Evolutionary conservation across 345 rosid genomes (phyloP), one percentile per base, ranked within the genome.

Genomic region (Populus deltoides): DNA sequence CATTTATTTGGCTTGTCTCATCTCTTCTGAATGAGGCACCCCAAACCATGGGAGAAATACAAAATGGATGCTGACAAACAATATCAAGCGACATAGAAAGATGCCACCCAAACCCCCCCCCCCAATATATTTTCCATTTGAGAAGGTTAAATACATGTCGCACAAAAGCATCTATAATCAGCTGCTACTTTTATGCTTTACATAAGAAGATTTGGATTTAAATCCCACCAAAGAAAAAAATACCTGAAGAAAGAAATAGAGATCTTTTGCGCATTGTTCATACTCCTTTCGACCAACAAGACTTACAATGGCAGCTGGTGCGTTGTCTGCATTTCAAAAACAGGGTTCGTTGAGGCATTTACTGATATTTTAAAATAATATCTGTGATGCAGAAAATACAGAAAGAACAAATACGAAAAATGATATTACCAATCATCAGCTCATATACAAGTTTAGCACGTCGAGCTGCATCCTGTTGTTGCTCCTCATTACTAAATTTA

Each of bases 241-340:
- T 89, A 92, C 99, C 97, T 97, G 98, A 80, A 97, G 88, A 82
- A 97, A 92, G 87, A 90, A 91, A 85, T 97, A 97, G 71, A 97
- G 90, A 81, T 97, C 99, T 86, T 88, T 91, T 0, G 93, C 96
- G 75, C 92, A 89, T 81, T 94, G 97, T 85, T 91, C 93, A 70
- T 97, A 97, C 85, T 97, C 98, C 86, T 85, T 97, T 33, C 92
- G 91, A 68, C 99, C 98, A 57, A 97, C 93, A 71, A 97, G 93
- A 43, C 97, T 78, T 27, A 91, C 94, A 71, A 97, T 81, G 18
- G 94, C 76, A 27, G 92, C 89, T 1, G 99, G 99, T 57, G 99
- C 97, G 70, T 87, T 94, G 67, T 92, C 99, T 97, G 94, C 78
- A 80, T 62, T 59, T 6, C 73, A 49, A 79, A 33, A 25, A 6